phyloP scores from a whole-genome alignment of 1,139 yeast species.

The Hyphopichia pseudoburtonii region DNA sequence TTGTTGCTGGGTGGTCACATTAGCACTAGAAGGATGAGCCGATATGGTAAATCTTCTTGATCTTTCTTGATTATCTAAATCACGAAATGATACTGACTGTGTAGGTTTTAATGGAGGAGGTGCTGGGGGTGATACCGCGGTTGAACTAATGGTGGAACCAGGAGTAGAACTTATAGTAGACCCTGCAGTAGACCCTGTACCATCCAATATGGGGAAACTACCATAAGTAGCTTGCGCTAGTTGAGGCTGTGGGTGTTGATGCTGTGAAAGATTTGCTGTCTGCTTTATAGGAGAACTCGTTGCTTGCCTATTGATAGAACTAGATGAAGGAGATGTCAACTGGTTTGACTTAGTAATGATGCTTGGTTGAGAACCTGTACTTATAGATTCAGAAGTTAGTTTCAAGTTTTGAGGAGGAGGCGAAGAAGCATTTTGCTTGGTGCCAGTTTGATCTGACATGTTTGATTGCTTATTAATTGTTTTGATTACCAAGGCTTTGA shows the following conservation, averaged over 20 bases:
- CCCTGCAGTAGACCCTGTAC: background rate
- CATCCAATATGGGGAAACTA: background rate
- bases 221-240: background rate
- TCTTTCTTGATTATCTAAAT: slow-evolving; percentile 38
- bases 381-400: no score
- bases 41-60: slow-evolving; percentile 46
- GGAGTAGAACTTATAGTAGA: background rate
- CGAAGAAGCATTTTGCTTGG: no score
- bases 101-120: slow-evolving; percentile 8
- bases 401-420: no score
- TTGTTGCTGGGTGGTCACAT: slow-evolving; percentile 12
- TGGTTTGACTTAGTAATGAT: no score
- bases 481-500: no score
- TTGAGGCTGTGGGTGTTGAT: background rate
- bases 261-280: no score
- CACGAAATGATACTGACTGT: slow-evolving; percentile 41
- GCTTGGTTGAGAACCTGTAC: no score
- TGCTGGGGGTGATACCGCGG: background rate
- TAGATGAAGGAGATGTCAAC: no score
- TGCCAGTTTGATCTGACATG: no score
- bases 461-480: no score
- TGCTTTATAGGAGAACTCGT: no score
- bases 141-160: background rate
- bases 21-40: slow-evolving; percentile 40
- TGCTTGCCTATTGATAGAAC: no score